Evolutionary conservation across 495 filamentous ascomycete species (phyloP).

Genomic region (Penicillium desertorum): DNA sequence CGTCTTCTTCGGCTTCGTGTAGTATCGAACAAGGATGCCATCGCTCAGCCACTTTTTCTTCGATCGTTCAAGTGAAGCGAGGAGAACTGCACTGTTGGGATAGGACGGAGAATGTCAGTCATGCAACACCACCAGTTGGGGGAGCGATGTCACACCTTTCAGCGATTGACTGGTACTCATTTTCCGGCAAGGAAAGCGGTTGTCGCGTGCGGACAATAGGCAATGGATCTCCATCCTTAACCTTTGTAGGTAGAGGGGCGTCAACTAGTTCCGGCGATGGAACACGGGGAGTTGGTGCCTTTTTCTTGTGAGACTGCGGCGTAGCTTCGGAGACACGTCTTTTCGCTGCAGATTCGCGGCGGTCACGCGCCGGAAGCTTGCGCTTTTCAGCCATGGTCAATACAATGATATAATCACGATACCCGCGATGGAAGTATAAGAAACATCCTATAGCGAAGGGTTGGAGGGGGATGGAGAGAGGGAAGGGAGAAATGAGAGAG

Average conservation of each 20-base stretch:
- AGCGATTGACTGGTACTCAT: conserved; percentile 76
- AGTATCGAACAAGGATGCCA: conserved; percentile 88
- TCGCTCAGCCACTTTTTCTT: conserved; percentile 86
- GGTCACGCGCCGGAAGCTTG: conserved; percentile 44
- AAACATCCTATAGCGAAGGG: conserved; percentile 11
- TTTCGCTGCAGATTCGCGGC: conserved; percentile 50
- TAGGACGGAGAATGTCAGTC: conserved; percentile 15
- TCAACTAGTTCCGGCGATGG: conserved; percentile 42
- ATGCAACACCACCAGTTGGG: conserved; percentile 3
- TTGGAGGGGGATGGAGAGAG: conserved; percentile 5
- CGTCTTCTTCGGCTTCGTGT: conserved; percentile 83
- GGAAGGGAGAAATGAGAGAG: conserved; percentile 18
- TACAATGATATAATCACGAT: conserved; percentile 5
- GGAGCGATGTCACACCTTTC: conserved; percentile 62
- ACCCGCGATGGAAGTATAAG: neutral
- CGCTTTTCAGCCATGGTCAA: conserved; percentile 48
- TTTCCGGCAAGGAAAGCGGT: conserved; percentile 56
- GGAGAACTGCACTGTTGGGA: conserved; percentile 69
- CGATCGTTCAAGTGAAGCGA: conserved; percentile 78
- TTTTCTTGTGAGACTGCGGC: conserved; percentile 38
- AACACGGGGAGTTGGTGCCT: conserved; percentile 40
- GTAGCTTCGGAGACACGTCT: conserved; percentile 47
- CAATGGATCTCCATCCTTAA: conserved; percentile 65
- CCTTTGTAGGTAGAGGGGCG: conserved; percentile 61
- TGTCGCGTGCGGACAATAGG: conserved; percentile 74